Conservation (phyloP, 495 filamentous ascomycete genomes). For the Talaromyces liani region DNA sequence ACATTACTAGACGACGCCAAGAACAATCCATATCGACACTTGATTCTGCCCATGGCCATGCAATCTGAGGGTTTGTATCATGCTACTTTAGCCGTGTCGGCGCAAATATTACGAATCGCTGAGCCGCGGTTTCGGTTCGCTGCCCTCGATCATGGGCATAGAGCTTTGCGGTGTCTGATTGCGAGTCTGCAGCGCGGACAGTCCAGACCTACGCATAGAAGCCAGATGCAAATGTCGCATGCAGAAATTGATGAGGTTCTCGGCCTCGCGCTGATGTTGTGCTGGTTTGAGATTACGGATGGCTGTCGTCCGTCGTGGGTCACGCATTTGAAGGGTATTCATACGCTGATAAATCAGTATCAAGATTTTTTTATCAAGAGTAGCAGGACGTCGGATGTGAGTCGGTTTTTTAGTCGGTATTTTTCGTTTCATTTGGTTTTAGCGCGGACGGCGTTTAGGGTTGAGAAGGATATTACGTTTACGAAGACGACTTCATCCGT, state of each 20-base stretch:
- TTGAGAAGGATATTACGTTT: conserved; percentile 6
- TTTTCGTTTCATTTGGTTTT: conserved; percentile 20
- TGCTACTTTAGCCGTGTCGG: conserved; percentile 18
- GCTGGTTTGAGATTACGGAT: conserved; percentile 20
- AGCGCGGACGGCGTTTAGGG: conserved; percentile 16
- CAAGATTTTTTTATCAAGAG: conserved; percentile 4
- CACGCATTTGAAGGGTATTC: conserved; percentile 19
- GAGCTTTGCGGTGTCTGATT: conserved; percentile 13
- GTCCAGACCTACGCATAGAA: background rate
- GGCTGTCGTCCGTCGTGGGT: conserved; percentile 20
- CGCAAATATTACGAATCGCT: conserved; percentile 16
- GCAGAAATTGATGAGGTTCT: conserved; percentile 19
- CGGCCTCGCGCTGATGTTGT: conserved; percentile 19
- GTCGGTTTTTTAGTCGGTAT: conserved; percentile 19
- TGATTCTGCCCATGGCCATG: conserved; percentile 22
- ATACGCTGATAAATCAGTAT: conserved; percentile 14
- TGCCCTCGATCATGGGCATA: conserved; percentile 15
- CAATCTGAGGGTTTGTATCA: conserved; percentile 19
- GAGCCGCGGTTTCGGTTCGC: conserved; percentile 12
- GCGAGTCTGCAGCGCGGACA: conserved; percentile 9
- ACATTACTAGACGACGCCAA: conserved; percentile 19
- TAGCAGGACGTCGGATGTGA: conserved; percentile 14
- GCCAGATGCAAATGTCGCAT: conserved; percentile 1
- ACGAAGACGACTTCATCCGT: background rate
- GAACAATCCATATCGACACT: conserved; percentile 21